phyloP scores from a whole-genome alignment of 805 yeast species.

The Yamadazyma insecticola region DNA sequence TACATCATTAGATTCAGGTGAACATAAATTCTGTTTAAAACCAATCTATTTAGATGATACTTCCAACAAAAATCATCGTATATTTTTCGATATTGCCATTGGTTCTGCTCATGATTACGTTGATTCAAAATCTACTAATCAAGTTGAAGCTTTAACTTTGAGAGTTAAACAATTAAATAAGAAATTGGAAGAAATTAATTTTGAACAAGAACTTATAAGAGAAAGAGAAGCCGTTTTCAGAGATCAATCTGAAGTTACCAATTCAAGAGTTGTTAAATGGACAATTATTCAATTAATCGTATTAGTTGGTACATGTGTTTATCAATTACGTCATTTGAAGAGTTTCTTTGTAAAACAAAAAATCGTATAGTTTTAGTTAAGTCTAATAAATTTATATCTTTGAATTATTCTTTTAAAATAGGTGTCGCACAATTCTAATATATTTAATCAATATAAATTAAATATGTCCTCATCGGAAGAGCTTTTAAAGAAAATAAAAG shows the following conservation, averaged over 20 bases:
- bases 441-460: no score
- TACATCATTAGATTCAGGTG: slow-evolving; percentile 80
- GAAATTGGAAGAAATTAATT: slow-evolving; percentile 37
- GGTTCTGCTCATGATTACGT: slow-evolving; percentile 59
- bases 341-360: slow-evolving; percentile 84
- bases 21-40: slow-evolving; percentile 73
- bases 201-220: slow-evolving; percentile 51
- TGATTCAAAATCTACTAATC: slow-evolving; percentile 58
- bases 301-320: slow-evolving; percentile 61
- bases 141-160: slow-evolving; percentile 38
- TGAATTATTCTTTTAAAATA: no score
- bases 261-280: slow-evolving; percentile 69
- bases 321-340: slow-evolving; percentile 76
- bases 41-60: slow-evolving; percentile 67
- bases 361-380: no score
- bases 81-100: slow-evolving; percentile 67
- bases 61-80: slow-evolving; percentile 47
- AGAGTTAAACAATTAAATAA: slow-evolving; percentile 35
- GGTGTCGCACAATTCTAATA: no score
- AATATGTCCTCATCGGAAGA: slow-evolving; percentile 16
- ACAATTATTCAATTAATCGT: slow-evolving; percentile 67
- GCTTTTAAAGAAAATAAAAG: slow-evolving; percentile 18
- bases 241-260: slow-evolving; percentile 72
- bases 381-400: no score
- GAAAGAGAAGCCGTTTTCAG: slow-evolving; percentile 76